phyloP scores from a whole-genome alignment of 2,329 filamentous ascomycete species.

The Onygenales sp. region DNA sequence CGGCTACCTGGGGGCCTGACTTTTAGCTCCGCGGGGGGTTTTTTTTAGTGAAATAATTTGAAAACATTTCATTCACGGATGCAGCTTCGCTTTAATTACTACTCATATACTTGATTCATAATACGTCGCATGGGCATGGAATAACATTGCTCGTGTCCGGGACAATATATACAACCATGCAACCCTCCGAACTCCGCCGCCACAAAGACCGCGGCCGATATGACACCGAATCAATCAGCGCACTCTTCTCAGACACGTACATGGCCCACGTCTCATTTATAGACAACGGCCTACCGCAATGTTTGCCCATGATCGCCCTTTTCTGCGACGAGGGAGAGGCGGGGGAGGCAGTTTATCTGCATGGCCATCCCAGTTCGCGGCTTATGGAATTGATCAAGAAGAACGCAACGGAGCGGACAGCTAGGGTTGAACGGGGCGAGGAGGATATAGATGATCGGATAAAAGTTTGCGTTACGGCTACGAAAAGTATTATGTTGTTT shows the following conservation, averaged over 20 bases:
- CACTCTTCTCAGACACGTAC: not conserved
- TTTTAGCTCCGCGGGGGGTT: no score
- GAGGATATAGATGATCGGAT: not conserved
- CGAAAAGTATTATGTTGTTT: slow-evolving; percentile 40
- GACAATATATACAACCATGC: not conserved
- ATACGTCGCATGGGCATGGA: no score
- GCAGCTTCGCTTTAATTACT: no score
- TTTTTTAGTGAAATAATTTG: no score
- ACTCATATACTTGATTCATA: no score
- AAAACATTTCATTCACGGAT: no score
- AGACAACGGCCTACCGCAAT: not conserved
- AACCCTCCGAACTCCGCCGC: not conserved
- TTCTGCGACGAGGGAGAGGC: not conserved
- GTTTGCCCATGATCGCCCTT: not conserved
- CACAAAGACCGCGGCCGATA: not conserved
- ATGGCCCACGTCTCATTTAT: slow-evolving; percentile 1
- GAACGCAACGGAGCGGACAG: slow-evolving; percentile 45
- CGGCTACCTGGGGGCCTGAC: no score
- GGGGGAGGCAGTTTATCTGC: slow-evolving; percentile 48
- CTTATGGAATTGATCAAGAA: slow-evolving; percentile 56
- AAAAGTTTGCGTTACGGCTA: slow-evolving; percentile 56
- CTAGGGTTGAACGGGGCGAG: slow-evolving; percentile 23
- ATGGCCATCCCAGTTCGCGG: slow-evolving; percentile 71
- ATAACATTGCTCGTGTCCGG: no score
- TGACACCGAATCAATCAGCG: not conserved